Percentiles rank a stretch among this genome's conserved stretches.
These are phyloP conservation scores for Diaporthe sp. DNA, from an alignment of 2,329 filamentous ascomycete species.

Conservation along the genomic window DNA sequence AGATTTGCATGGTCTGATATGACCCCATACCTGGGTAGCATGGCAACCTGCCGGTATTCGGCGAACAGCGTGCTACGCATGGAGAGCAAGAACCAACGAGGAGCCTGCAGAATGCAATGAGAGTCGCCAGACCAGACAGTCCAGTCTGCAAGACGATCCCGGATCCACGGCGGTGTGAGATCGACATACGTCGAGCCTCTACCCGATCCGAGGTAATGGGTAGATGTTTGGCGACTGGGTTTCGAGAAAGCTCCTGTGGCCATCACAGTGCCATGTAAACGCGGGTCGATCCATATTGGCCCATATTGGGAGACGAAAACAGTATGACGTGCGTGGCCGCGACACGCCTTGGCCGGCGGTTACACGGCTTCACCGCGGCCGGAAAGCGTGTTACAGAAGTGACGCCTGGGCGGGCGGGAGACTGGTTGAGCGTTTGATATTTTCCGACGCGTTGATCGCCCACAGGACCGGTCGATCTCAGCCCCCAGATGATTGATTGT, in stretches of 20 bases:
- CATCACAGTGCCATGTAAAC: neutral
- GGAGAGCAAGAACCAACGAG: neutral
- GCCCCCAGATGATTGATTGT: neutral
- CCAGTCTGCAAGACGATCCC: constrained; percentile 3
- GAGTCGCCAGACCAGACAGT: neutral
- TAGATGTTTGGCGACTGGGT: constrained; percentile 5
- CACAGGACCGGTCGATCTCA: constrained; percentile 8
- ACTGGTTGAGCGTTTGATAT: constrained; percentile 13
- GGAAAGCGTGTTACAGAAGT: constrained; percentile 25
- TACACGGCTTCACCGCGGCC: constrained; percentile 32
- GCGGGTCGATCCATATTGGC: constrained; percentile 14
- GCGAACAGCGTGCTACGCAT: neutral
- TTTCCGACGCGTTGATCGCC: constrained; percentile 16
- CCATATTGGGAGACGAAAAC: constrained; percentile 14
- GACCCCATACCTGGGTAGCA: neutral
- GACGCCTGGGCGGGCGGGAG: constrained; percentile 5
- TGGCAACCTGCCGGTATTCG: neutral
- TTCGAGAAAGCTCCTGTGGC: neutral
- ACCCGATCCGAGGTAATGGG: neutral
- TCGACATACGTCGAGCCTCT: neutral
- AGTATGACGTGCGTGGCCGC: constrained; percentile 29
- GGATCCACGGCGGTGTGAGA: neutral
- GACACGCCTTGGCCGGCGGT: constrained; percentile 25
- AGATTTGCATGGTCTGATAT: neutral
- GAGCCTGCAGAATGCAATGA: neutral